Percentiles rank a stretch among this genome's conserved stretches.
These are phyloP conservation scores for Anthostomella pinea DNA, from an alignment of 2,329 filamentous ascomycete species.

Conservation along the genomic window DNA sequence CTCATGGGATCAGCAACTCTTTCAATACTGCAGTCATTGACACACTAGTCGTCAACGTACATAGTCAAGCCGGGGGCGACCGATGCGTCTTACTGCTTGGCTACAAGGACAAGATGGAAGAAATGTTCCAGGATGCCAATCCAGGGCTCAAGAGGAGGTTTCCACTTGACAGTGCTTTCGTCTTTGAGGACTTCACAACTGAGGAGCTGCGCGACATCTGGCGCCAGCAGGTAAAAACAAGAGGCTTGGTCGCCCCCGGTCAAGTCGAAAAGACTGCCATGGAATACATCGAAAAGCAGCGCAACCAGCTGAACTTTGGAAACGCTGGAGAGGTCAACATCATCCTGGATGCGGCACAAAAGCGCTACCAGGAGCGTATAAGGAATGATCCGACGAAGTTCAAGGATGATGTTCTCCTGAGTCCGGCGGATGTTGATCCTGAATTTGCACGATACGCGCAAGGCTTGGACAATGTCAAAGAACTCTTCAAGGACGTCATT, in stretches of 20 bases:
- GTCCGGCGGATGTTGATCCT: neutral
- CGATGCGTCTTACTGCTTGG: conserved; percentile 61
- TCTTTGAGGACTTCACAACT: conserved; percentile 57
- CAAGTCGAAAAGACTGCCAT: conserved; percentile 46
- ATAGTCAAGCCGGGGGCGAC: conserved; percentile 58
- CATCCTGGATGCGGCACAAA: conserved; percentile 49
- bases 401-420: neutral
- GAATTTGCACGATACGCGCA: neutral
- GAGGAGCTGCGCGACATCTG: conserved; percentile 50
- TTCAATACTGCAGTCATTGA: conserved; percentile 44
- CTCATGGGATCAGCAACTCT: conserved; percentile 14
- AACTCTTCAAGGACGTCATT: conserved; percentile 2
- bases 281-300: conserved; percentile 46
- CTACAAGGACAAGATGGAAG: conserved; percentile 56
- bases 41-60: conserved; percentile 60
- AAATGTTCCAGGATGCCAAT: conserved; percentile 61
- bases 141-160: conserved; percentile 58
- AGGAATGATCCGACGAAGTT: neutral
- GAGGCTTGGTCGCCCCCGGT: conserved; percentile 44
- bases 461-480: neutral
- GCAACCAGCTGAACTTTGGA: conserved; percentile 57
- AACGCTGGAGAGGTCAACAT: conserved; percentile 63
- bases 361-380: conserved; percentile 35
- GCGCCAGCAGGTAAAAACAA: conserved; percentile 48
- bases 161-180: conserved; percentile 51